Evolutionary conservation across 306 rosid genomes (phyloP), one percentile per base, ranked within the genome.

Genomic region (Sophora flavescens): DNA sequence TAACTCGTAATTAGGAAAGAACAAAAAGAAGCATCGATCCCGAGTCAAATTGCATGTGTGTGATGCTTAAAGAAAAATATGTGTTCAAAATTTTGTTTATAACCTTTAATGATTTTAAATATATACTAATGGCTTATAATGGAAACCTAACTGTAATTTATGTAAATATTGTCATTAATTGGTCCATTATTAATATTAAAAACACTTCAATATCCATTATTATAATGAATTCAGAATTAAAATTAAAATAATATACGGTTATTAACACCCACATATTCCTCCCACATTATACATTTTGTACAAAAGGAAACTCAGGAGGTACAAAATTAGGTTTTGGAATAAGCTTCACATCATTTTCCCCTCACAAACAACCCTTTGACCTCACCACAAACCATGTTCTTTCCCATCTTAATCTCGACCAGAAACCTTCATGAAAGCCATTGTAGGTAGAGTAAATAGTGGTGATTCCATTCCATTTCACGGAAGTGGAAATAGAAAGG

Each of bases 271-370:
- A 80, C 81, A 81, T 84, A 94, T 91, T 84, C 78, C 94, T 88
- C 75, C 63, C 80, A 60, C 64, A 41, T 56, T 59, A 42, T 58
- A 83, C 44, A 78, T 77, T 82, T 85, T 76, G 78, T 72, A 38
- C 57, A 65, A 72, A 79, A 58, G 78, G 97, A 88, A 92, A 83
- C 75, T 81, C 72, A 86, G 84, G 91, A 85, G 97, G 91, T 90
- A 84, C 94, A n/a, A n/a, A n/a, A 78, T 63, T 87, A 44, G 70
- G 89, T 84, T 87, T 66, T 44, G 71, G 62, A 67, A 82, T 84
- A 84, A 79, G 86, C 84, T 64, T 50, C 62, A n/a, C n/a, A n/a
- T n/a, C n/a, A n/a, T n/a, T n/a, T n/a, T n/a, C n/a, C n/a, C n/a
- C n/a, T n/a, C n/a, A n/a, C n/a, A n/a, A n/a, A n/a, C n/a, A n/a